A percentile compares a stretch with the other conserved stretches of the same genome.
These are phyloP conservation scores for Ormosia semicastrata DNA, from an alignment of 306 rosid species.

Conservation along the genomic window DNA sequence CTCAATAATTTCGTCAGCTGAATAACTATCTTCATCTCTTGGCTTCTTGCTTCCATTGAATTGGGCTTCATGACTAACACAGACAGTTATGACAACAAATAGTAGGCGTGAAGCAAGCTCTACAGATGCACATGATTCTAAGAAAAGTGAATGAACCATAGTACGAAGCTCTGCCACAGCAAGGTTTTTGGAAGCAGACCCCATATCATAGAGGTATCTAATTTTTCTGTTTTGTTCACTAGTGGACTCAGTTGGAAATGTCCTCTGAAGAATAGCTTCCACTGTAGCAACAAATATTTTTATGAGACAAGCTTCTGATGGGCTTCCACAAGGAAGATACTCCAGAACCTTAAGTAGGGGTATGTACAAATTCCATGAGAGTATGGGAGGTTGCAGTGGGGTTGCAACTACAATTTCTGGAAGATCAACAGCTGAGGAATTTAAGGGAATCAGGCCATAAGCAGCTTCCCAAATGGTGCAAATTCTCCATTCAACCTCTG, in stretches of 20 bases:
- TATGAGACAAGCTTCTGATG: conserved; percentile 91
- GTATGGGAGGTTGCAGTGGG: conserved; percentile 80
- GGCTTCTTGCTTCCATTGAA: conserved; percentile 61
- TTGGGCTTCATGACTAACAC: conserved; percentile 88
- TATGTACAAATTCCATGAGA: conserved; percentile 87
- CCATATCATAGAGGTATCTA: conserved; percentile 53
- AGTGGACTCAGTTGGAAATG: conserved; percentile 64
- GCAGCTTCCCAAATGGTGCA: conserved; percentile 98
- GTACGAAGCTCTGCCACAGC: conserved; percentile 91
- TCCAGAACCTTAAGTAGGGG: conserved; percentile 89
- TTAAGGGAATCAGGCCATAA: conserved; percentile 82
- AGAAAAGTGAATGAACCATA: conserved; percentile 89
- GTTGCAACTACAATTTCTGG: conserved; percentile 88
- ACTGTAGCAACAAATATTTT: conserved; percentile 91
- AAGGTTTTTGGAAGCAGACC: conserved; percentile 72
- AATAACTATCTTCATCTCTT: conserved; percentile 53
- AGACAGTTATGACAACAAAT: conserved; percentile 82
- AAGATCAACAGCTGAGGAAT: conserved; percentile 85
- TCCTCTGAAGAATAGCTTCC: conserved; percentile 83
- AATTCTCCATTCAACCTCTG: conserved; percentile 94
- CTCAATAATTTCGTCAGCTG: conserved; percentile 45
- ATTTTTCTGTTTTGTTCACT: conserved; percentile 61
- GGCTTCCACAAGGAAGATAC: conserved; percentile 94
- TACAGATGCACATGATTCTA: conserved; percentile 81
- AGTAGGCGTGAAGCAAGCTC: conserved; percentile 89